Percentiles rank a stretch among this genome's conserved stretches.
These are phyloP conservation scores for Mycena albidolilacea DNA, from an alignment of 768 basidiomycete species.

Conservation along the genomic window DNA sequence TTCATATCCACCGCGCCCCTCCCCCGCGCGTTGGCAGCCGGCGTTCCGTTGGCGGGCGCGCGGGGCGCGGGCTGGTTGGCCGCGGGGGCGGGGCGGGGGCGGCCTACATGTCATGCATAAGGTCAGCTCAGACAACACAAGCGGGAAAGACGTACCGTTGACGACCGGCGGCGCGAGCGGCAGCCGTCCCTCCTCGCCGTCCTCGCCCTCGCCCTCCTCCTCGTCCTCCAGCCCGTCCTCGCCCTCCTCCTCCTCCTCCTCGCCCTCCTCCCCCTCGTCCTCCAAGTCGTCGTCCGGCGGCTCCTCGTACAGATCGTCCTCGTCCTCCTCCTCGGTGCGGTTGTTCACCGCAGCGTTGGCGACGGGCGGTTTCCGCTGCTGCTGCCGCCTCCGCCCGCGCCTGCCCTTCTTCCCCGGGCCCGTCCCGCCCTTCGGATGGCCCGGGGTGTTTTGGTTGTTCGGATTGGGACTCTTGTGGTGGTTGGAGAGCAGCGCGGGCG, in stretches of 20 bases:
- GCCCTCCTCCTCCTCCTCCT: slow-evolving; percentile 69
- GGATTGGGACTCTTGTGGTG: slow-evolving; percentile 48
- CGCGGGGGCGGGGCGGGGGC: no score
- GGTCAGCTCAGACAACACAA: no score
- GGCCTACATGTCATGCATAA: no score
- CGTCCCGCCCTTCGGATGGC: slow-evolving; percentile 34
- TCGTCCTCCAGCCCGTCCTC: slow-evolving; percentile 69
- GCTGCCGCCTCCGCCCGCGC: slow-evolving; percentile 1
- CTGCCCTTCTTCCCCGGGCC: slow-evolving; percentile 53
- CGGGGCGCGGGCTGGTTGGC: no score
- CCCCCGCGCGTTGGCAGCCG: background rate
- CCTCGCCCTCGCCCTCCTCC: slow-evolving; percentile 50
- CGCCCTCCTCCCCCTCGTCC: slow-evolving; percentile 75
- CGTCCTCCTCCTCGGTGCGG: slow-evolving; percentile 56
- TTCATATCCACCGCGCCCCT: slow-evolving; percentile 35
- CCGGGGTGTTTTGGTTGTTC: slow-evolving; percentile 45
- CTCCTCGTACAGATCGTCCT: slow-evolving; percentile 61
- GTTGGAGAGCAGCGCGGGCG: slow-evolving; percentile 38
- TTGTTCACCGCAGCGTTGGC: background rate
- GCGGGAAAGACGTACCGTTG: no score
- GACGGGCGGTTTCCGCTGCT: slow-evolving; percentile 2
- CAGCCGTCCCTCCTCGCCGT: slow-evolving; percentile 45
- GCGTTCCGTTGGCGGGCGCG: no score
- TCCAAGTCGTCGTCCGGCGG: slow-evolving; percentile 68
- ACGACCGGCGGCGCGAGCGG: background rate